These are phyloP conservation scores for Laguncularia racemosa DNA, from an alignment of 345 rosid species.

Conservation along the genomic window DNA sequence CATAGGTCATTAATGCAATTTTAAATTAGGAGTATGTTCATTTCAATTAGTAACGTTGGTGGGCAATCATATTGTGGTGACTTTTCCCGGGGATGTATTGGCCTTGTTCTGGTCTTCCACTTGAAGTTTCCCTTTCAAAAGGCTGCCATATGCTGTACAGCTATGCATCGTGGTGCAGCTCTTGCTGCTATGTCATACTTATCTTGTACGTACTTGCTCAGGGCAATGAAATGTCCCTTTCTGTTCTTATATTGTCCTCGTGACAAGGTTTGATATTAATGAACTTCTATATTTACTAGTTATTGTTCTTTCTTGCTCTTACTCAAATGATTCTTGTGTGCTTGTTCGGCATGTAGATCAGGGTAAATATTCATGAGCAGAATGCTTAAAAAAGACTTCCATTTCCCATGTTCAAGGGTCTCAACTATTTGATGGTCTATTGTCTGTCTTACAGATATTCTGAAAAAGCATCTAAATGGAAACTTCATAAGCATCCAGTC, in stretches of 20 bases:
- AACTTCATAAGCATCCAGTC: no score
- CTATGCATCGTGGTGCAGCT: slow-evolving; percentile 99
- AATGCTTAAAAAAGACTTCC: no score
- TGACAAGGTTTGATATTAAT: neutral
- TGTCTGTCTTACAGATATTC: no score
- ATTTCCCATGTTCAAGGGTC: no score
- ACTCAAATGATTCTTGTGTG: no score
- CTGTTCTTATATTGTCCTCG: neutral
- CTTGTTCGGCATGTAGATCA: no score
- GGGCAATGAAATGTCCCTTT: neutral
- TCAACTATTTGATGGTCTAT: no score
- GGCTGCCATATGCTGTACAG: slow-evolving; percentile 96
- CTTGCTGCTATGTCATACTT: slow-evolving; percentile 93
- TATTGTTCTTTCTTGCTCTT: no score
- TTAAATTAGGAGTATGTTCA: neutral
- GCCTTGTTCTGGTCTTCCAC: slow-evolving; percentile 66
- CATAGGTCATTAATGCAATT: no score
- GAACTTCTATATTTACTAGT: no score
- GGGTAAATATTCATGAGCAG: no score
- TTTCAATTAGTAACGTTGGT: slow-evolving; percentile 1
- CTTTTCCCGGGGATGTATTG: slow-evolving; percentile 64
- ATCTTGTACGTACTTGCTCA: slow-evolving; percentile 45
- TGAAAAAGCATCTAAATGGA: no score
- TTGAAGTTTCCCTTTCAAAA: slow-evolving; percentile 89
- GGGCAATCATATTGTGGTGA: neutral